Base-by-base conservation (phyloP, 108 stramenopile genomes). In the Nannochloropsis gaditana region DNA sequence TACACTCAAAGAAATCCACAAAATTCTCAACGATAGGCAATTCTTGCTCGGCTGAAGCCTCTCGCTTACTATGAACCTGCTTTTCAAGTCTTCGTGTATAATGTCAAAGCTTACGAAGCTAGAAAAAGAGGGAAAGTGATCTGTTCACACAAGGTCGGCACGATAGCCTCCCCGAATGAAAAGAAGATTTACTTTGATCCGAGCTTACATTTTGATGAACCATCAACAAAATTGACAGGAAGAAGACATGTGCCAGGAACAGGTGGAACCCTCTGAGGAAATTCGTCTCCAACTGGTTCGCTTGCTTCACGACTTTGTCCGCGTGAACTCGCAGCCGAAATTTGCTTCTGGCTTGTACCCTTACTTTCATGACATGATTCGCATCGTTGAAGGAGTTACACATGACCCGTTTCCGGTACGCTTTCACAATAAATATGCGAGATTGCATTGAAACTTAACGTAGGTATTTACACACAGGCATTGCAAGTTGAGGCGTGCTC, bases 21-120 rank as follows among this genome's bases (percentile, higher is more conserved):
- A 31, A 31, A 31, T 31, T 31, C 31, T 31, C 31, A 31, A 31
- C 31, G 31, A 31, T n/a, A 73, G 59, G 59, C n/a, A 1, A n/a
- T 73, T n/a, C 2, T 15, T n/a, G 59, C 8, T 73, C 59, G 59
- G 15, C 59, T n/a, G 8, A 15, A 15, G 59, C 59, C 59, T 8
- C 31, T 17, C 17, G 43, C 84, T 80, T 85, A 80, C 84, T 21
- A 85, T 85, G 42, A 79, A 5, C 44, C 41, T 31, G 11, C 11
- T 79, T 9, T 80, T 85, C 79, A 80, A 80, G 5, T 73, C n/a
- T 73, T 73, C n/a, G 59, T 73, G 59, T n/a, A 73, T 15, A n/a
- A 73, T 73, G 19, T n/a, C n/a, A 15, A 73, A 73, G 59, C 59
- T 73, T 73, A 73, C 2, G 59, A 73, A 73, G 59, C 59, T n/a